Evolutionary conservation across 2,329 filamentous ascomycete species (phyloP).

Genomic region (Apiospora kogelbergensis): DNA sequence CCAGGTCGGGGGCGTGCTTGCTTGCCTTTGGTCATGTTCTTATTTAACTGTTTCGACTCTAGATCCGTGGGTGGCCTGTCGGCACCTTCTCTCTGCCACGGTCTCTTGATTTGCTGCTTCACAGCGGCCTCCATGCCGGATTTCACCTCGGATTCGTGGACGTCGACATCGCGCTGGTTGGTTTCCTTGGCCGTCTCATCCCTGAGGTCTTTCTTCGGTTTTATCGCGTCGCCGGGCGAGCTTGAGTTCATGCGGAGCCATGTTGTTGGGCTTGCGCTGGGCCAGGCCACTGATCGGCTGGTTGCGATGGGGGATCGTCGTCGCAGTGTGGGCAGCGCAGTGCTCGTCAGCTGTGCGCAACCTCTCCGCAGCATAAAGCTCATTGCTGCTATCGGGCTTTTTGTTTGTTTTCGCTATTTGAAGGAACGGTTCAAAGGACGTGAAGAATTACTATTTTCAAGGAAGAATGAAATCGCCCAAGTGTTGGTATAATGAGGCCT

Average conservation of each 20-base stretch:
- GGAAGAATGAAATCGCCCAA: neutral
- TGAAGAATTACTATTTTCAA: neutral
- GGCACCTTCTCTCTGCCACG: conserved; percentile 63
- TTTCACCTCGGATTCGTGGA: conserved; percentile 31
- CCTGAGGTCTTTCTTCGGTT: conserved; percentile 14
- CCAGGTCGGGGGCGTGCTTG: neutral
- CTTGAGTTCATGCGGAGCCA: conserved; percentile 14
- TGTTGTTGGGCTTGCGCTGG: conserved; percentile 10
- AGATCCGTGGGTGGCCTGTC: conserved; percentile 56
- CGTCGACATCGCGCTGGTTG: conserved; percentile 26
- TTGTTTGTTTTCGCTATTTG: neutral
- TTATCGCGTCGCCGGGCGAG: conserved; percentile 9
- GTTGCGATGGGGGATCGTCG: neutral
- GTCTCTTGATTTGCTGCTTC: conserved; percentile 55
- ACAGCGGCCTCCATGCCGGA: conserved; percentile 40
- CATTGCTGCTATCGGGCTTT: neutral
- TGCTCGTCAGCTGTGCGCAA: neutral
- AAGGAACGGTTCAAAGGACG: neutral
- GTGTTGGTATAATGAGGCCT: neutral
- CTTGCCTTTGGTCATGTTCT: conserved; percentile 64
- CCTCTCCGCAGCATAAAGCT: neutral
- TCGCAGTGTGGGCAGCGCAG: neutral
- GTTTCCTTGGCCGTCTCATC: conserved; percentile 27
- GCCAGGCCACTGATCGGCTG: neutral
- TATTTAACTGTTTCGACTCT: conserved; percentile 39